Base-by-base conservation (phyloP, 441 rosid genomes). In the California macrophylla region DNA sequence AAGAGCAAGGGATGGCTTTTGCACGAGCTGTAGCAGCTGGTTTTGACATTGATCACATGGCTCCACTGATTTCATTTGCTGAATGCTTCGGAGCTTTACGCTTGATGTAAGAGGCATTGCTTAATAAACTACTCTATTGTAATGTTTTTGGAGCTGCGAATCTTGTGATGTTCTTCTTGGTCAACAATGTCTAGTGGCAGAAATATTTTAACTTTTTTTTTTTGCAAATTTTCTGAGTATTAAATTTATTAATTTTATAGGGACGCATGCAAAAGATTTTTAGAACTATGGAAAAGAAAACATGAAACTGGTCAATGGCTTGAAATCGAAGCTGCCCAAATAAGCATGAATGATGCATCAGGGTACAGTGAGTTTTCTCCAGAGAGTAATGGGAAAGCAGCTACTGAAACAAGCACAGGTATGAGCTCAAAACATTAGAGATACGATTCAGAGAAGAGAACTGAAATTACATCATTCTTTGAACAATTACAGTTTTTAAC, bases 1-100 rank as follows among this genome's bases (percentile, higher is more conserved):
- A 92, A 80, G 99, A 94, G 82, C 98, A 94, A 82, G 99, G 97
- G 58, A 94, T 94, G 99, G 98, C 98, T 70, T 94, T 94, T 81
- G 99, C 99, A 45, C 93, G 98, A 71, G 97, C 99, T 79, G 91
- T 78, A 16, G 99, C 97, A 81, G 99, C 99, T 81, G 92, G 97
- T 82, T 94, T 89, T 74, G 94, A 87, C 63, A 74, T 86, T 85
- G 95, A 87, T 73, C 82, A 83, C 73, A 84, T 94, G 89, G 68
- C 82, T 15, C 84, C 92, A 73, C 69, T 94, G 75, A 81, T 86
- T 77, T 86, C 86, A 54, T 94, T 94, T 78, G 84, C 96, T 66
- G 91, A 86, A 82, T 82, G 84, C 69, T 94, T 92, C 71, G 98
- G 97, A 75, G 98, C 97, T 74, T 66, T 80, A n/a, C 97, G 99